Conservation (phyloP, 352 stramenopile species). For the Thraustochytrium sp. region DNA sequence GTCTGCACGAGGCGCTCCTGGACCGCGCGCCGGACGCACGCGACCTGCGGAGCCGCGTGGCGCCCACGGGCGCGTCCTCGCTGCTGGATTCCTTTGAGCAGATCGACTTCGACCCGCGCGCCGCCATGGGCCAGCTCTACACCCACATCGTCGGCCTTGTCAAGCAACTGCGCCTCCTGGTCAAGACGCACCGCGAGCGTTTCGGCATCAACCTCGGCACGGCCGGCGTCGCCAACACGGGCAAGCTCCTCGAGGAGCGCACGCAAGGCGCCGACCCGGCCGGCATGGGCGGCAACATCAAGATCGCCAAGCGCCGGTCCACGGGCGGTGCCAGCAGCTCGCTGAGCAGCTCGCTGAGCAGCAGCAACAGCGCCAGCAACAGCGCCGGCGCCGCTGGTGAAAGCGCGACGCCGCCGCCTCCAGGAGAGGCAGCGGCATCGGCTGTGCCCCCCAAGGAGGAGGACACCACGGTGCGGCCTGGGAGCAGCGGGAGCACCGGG, state of each 20-base stretch:
- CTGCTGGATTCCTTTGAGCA: slow-evolving; percentile 44
- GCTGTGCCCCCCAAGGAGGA: too few species aligned
- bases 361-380: too few species aligned
- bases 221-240: slow-evolving; percentile 30
- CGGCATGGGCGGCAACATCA: neutral
- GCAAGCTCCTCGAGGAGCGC: slow-evolving; percentile 26
- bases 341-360: too few species aligned
- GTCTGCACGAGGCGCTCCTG: slow-evolving; percentile 48
- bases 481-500: neutral
- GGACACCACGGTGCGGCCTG: too few species aligned
- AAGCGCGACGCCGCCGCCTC: too few species aligned
- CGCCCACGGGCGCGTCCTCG: slow-evolving; percentile 16
- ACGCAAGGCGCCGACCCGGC: neutral
- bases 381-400: too few species aligned
- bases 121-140: slow-evolving; percentile 35
- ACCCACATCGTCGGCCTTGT: slow-evolving; percentile 6
- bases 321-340: too few species aligned
- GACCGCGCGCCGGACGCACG: slow-evolving; percentile 53
- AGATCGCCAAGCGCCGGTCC: neutral
- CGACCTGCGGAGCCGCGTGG: slow-evolving; percentile 52
- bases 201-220: slow-evolving; percentile 15
- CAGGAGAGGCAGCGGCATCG: too few species aligned
- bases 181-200: slow-evolving; percentile 10
- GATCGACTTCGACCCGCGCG: slow-evolving; percentile 8
- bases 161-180: neutral